Evolutionary conservation across 139 green algal genomes (phyloP).

Genomic region (Coccomyxa sp.): DNA sequence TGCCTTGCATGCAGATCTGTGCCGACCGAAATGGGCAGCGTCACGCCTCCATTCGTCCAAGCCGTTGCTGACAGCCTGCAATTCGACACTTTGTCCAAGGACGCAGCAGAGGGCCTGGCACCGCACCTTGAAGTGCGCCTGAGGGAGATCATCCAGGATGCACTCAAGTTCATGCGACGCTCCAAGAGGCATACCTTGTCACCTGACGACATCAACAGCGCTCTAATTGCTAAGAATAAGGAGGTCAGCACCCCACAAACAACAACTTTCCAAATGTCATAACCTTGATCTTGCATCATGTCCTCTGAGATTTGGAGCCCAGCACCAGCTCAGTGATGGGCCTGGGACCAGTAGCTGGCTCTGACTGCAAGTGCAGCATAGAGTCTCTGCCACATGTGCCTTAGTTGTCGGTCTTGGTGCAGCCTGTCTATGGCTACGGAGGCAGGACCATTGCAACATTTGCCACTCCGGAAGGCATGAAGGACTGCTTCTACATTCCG

Average conservation of each 20-base stretch:
- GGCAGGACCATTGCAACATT: slow-evolving; percentile 63
- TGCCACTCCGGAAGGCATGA: slow-evolving; percentile 46
- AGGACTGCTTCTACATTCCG: slow-evolving; percentile 71
- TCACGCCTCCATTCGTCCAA: slow-evolving; percentile 43
- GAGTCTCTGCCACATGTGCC: too few species aligned
- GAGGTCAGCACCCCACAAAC: slow-evolving; percentile 50
- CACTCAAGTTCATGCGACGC: slow-evolving; percentile 82
- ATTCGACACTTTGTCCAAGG: slow-evolving; percentile 47
- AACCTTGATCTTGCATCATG: too few species aligned
- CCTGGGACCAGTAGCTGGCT: too few species aligned
- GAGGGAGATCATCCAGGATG: slow-evolving; percentile 91
- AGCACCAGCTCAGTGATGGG: too few species aligned
- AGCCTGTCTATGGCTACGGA: slow-evolving; percentile 78
- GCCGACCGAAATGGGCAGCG: slow-evolving; percentile 36
- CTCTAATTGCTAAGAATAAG: slow-evolving; percentile 67
- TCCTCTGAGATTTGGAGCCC: too few species aligned
- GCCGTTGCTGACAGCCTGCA: slow-evolving; percentile 65
- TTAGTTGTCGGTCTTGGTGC: too few species aligned
- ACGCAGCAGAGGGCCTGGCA: slow-evolving; percentile 56
- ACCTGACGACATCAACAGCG: slow-evolving; percentile 77
- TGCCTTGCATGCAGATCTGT: too few species aligned
- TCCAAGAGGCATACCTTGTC: slow-evolving; percentile 68
- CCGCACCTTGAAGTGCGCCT: slow-evolving; percentile 89
- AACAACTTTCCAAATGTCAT: too few species aligned
- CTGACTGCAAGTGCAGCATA: too few species aligned